Evolutionary conservation across 257 asterid species (phyloP).

Genomic region (Solanum ossicruentum): DNA sequence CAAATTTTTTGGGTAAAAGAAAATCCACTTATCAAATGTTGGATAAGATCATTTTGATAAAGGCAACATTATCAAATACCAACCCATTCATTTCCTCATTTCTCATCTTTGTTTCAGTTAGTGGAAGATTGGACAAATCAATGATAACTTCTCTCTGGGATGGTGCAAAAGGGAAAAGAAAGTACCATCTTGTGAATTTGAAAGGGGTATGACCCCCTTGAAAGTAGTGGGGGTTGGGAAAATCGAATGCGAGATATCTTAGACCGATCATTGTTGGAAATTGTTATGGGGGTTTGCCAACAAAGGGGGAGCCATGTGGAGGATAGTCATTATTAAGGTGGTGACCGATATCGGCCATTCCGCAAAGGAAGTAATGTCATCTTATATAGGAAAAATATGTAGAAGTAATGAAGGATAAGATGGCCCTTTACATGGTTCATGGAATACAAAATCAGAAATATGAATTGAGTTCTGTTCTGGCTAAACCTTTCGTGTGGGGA

Average conservation of each 20-base stretch:
- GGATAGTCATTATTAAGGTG: neutral
- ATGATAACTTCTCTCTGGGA: neutral
- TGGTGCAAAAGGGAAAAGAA: neutral
- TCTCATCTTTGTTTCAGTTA: neutral
- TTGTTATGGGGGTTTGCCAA: neutral
- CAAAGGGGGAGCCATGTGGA: neutral
- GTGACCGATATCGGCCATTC: neutral
- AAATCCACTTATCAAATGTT: neutral
- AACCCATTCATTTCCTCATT: neutral
- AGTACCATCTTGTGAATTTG: neutral
- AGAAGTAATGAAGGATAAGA: neutral
- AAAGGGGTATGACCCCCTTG: neutral
- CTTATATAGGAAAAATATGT: neutral
- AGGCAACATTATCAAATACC: neutral
- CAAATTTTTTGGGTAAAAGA: neutral
- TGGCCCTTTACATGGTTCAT: neutral
- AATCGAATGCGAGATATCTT: neutral
- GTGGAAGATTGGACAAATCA: neutral
- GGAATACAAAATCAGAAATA: neutral
- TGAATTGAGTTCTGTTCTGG: neutral
- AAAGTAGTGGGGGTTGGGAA: neutral
- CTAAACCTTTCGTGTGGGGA: neutral
- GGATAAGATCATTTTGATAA: neutral
- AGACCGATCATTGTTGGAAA: neutral
- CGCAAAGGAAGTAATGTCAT: neutral